phyloP scores from a whole-genome alignment of 495 filamentous ascomycete genomes.

The Aspergillus nanangensis region DNA sequence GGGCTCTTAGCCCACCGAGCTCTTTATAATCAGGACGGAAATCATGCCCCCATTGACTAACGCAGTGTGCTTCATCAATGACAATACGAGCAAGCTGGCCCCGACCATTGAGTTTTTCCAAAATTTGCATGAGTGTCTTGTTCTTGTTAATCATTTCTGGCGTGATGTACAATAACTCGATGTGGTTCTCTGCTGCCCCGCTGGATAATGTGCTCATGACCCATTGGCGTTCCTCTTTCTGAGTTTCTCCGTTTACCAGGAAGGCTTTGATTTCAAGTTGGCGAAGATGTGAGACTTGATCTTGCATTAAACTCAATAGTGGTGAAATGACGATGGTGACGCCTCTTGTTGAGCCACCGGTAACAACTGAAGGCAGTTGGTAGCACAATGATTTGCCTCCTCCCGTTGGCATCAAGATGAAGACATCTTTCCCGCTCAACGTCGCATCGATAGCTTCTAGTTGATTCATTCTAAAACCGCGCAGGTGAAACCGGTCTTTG shows the following conservation, averaged over 20 bases:
- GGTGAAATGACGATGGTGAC: constrained; percentile 95
- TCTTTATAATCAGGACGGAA: constrained; percentile 96
- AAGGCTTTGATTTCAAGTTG: constrained; percentile 73
- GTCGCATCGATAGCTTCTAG: constrained; percentile 95
- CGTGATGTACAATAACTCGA: constrained; percentile 90
- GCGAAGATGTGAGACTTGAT: constrained; percentile 80
- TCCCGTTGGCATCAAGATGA: constrained; percentile 96
- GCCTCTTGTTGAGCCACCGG: constrained; percentile 72
- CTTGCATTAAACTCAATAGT: constrained; percentile 90
- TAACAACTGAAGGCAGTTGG: constrained; percentile 85
- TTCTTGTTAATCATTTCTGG: constrained; percentile 94
- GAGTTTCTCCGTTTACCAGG: constrained; percentile 71
- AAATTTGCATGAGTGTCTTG: constrained; percentile 50
- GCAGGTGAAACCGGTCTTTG: constrained; percentile 74
- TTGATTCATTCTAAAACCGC: constrained; percentile 85
- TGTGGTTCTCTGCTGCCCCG: constrained; percentile 56
- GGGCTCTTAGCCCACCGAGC: constrained; percentile 64
- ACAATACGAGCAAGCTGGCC: constrained; percentile 81
- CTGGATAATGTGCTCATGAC: constrained; percentile 59
- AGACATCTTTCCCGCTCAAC: constrained; percentile 77
- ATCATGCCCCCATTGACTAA: constrained; percentile 98
- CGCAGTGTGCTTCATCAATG: constrained; percentile 97
- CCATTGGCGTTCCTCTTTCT: constrained; percentile 45
- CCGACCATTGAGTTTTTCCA: constrained; percentile 59
- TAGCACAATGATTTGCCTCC: constrained; percentile 97